These are phyloP conservation scores for Solanum peruvianum DNA, from an alignment of 257 asterid genomes.

Conservation along the genomic window DNA sequence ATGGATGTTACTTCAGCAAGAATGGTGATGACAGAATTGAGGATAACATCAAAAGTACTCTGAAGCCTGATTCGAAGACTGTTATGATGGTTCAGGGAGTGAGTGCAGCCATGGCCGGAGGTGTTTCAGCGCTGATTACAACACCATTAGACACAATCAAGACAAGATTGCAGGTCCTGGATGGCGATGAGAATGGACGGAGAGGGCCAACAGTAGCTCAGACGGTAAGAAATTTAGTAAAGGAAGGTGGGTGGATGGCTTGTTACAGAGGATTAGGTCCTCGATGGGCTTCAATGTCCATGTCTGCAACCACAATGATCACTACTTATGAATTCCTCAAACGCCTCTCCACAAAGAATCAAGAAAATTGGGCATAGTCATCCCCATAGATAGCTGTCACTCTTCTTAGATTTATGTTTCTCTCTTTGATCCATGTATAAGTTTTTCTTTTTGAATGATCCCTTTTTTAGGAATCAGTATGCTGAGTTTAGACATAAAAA, in stretches of 20 bases:
- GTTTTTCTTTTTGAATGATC: background rate
- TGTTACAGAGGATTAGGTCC: constrained; percentile 86
- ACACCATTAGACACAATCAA: constrained; percentile 81
- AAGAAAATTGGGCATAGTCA: constrained; percentile 10
- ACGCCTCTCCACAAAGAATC: constrained; percentile 57
- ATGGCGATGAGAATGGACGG: constrained; percentile 54
- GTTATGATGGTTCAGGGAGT: constrained; percentile 63
- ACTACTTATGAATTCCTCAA: constrained; percentile 78
- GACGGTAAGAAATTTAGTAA: constrained; percentile 49
- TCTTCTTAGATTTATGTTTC: background rate
- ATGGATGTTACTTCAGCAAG: constrained; percentile 30
- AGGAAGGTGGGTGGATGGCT: constrained; percentile 76
- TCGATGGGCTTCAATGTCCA: constrained; percentile 73
- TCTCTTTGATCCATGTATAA: background rate
- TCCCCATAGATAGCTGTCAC: background rate
- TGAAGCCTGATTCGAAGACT: constrained; percentile 37
- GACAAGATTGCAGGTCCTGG: constrained; percentile 64
- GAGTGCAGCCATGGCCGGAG: constrained; percentile 75
- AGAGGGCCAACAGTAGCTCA: constrained; percentile 54
- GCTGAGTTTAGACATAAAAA: background rate
- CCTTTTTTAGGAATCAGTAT: background rate
- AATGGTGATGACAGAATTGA: constrained; percentile 17
- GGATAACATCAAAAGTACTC: constrained; percentile 1
- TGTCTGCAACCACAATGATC: constrained; percentile 82
- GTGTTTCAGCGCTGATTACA: constrained; percentile 54